phyloP scores from a whole-genome alignment of 805 yeast genomes.

The Ogataea minuta region DNA sequence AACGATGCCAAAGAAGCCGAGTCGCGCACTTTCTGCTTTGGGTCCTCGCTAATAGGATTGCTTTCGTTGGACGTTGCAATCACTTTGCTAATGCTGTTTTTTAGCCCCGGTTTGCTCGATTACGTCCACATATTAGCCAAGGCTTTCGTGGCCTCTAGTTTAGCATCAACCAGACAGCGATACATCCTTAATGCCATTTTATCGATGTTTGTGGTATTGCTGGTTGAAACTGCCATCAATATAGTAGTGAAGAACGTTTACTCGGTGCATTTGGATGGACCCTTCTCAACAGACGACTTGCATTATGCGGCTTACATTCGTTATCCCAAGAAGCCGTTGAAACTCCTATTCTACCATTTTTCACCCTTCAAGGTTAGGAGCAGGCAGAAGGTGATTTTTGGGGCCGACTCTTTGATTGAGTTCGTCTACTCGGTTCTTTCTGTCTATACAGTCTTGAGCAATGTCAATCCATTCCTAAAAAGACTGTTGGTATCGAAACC shows the following conservation, averaged over 20 bases:
- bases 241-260: slow-evolving; percentile 10
- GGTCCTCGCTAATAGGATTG: slow-evolving; percentile 15
- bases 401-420: slow-evolving; percentile 29
- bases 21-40: not conserved
- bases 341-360: slow-evolving; percentile 21
- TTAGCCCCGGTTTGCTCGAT: slow-evolving; percentile 27
- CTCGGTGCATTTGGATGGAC: slow-evolving; percentile 10
- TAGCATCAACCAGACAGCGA: slow-evolving; percentile 31
- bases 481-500: slow-evolving; percentile 11
- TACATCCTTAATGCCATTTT: slow-evolving; percentile 30
- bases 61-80: slow-evolving; percentile 20
- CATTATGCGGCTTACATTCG: slow-evolving; percentile 16
- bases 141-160: slow-evolving; percentile 34
- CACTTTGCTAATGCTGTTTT: slow-evolving; percentile 18
- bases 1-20: slow-evolving; percentile 1
- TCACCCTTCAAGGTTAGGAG: slow-evolving; percentile 19
- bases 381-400: slow-evolving; percentile 20
- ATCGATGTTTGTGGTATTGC: slow-evolving; percentile 23
- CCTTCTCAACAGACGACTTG: slow-evolving; percentile 9
- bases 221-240: slow-evolving; percentile 14
- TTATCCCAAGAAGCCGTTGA: slow-evolving; percentile 24
- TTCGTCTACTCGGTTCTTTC: slow-evolving; percentile 31
- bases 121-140: slow-evolving; percentile 32
- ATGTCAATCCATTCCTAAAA: slow-evolving; percentile 27
- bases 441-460: slow-evolving; percentile 30